These are phyloP conservation scores for Cystobasidiaceae sp. DNA, from an alignment of 1,284 basidiomycete genomes.

Conservation along the genomic window DNA sequence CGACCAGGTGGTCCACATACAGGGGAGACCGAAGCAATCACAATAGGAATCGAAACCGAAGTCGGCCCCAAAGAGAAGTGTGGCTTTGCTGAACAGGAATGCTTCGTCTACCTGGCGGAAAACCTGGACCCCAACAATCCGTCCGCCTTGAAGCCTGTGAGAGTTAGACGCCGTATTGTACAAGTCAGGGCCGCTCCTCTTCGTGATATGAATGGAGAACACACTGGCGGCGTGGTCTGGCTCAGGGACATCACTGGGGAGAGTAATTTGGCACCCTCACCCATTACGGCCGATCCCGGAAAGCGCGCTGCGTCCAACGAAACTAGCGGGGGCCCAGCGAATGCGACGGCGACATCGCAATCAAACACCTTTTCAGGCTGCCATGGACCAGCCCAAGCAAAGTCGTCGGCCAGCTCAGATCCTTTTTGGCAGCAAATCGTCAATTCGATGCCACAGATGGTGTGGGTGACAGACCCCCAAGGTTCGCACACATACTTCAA, in stretches of 20 bases:
- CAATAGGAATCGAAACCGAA: slow-evolving; percentile 12
- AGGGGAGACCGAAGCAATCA: not conserved
- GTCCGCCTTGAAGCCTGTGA: not conserved
- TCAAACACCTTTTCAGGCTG: not conserved
- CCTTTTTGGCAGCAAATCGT: slow-evolving; percentile 31
- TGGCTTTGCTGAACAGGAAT: slow-evolving; percentile 8
- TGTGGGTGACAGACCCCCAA: slow-evolving; percentile 45
- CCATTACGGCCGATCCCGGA: no score
- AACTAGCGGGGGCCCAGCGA: no score
- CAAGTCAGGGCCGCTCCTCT: slow-evolving; percentile 33
- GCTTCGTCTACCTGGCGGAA: slow-evolving; percentile 9
- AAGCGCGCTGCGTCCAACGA: no score
- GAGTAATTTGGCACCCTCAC: not conserved
- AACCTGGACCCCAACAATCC: not conserved
- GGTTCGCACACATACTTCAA: slow-evolving; percentile 41
- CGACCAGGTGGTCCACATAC: slow-evolving; percentile 32
- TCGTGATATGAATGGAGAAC: slow-evolving; percentile 26
- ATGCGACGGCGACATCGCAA: not conserved
- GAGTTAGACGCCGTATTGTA: slow-evolving; percentile 35
- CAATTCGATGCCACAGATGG: slow-evolving; percentile 43
- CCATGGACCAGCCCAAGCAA: no score
- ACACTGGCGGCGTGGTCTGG: slow-evolving; percentile 37
- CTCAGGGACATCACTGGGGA: slow-evolving; percentile 35
- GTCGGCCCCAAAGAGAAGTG: slow-evolving; percentile 16
- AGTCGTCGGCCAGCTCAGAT: slow-evolving; percentile 3